These are phyloP conservation scores for Pythium oligandrum DNA, from an alignment of 352 stramenopile species.

Conservation along the genomic window DNA sequence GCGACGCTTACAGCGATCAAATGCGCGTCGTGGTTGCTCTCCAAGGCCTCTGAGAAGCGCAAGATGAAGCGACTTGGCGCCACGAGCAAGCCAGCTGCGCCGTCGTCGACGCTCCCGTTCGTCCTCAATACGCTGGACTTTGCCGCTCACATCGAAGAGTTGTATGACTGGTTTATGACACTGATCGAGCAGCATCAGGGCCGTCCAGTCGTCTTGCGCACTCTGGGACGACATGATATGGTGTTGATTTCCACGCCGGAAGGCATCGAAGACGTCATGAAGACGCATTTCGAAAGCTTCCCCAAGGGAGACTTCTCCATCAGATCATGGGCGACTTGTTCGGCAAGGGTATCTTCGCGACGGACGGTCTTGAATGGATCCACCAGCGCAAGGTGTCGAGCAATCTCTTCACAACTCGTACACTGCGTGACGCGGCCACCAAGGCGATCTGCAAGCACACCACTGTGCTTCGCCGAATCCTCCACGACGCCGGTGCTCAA, in stretches of 20 bases:
- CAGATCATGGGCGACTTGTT: conserved; percentile 41
- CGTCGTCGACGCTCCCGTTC: conserved; percentile 15
- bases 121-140: conserved; percentile 20
- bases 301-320: conserved; percentile 40
- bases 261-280: conserved; percentile 41
- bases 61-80: conserved; percentile 3
- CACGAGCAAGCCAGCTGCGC: neutral
- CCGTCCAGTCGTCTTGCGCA: conserved; percentile 8
- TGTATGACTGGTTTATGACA: conserved; percentile 20
- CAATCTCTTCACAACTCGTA: conserved; percentile 69
- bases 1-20: too few species aligned
- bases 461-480: conserved; percentile 17
- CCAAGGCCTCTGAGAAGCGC: too few species aligned
- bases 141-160: neutral
- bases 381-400: conserved; percentile 77
- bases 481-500: conserved; percentile 9
- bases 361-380: conserved; percentile 51
- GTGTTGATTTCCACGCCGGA: conserved; percentile 15
- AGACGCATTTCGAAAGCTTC: conserved; percentile 67
- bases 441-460: conserved; percentile 24
- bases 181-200: conserved; percentile 10
- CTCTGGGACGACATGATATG: conserved; percentile 6
- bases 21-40: too few species aligned
- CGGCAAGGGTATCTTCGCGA: conserved; percentile 62
- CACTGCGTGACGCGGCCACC: conserved; percentile 34